A percentile compares a stretch with the other conserved stretches of the same genome.
Evolutionary conservation across 2,329 filamentous ascomycete species (phyloP).

Genomic region (Xylaria sp.): DNA sequence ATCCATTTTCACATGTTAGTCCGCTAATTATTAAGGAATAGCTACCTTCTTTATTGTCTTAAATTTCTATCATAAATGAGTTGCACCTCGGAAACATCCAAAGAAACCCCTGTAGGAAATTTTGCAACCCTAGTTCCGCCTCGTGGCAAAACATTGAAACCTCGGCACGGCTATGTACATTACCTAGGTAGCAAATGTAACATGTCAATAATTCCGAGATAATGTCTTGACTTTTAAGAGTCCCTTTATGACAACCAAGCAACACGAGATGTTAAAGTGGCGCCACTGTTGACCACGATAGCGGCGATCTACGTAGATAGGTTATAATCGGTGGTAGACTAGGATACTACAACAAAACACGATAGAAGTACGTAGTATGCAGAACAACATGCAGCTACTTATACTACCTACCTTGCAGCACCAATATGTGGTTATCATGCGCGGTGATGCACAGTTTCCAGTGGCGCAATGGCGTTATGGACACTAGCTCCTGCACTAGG

Average conservation of each 20-base stretch:
- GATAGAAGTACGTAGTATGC: slow-evolving; percentile 19
- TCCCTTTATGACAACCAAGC: background rate
- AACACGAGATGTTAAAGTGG: background rate
- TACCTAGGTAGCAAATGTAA: background rate
- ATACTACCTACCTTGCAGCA: slow-evolving; percentile 7
- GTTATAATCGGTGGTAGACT: background rate
- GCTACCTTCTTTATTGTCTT: background rate
- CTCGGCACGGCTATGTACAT: slow-evolving; percentile 16
- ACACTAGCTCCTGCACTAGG: background rate
- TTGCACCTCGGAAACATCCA: slow-evolving; percentile 9
- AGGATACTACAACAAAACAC: too few relatives aligned
- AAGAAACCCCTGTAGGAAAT: slow-evolving; percentile 5
- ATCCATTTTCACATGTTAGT: slow-evolving; percentile 34
- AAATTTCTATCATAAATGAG: background rate
- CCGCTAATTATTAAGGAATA: background rate
- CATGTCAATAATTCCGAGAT: background rate
- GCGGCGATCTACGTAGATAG: background rate
- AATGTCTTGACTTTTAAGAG: background rate
- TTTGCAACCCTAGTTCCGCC: slow-evolving; percentile 14
- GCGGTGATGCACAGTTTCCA: slow-evolving; percentile 26
- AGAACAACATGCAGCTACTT: slow-evolving; percentile 28
- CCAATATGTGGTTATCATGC: slow-evolving; percentile 7
- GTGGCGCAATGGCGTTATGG: slow-evolving; percentile 11
- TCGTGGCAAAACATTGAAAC: slow-evolving; percentile 12
- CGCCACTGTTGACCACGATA: background rate